A percentile compares a stretch with the other conserved stretches of the same genome.
Evolutionary conservation across 371 early-diverging fungal genomes (phyloP).

Genomic region (Lichtheimia hyalospora): DNA sequence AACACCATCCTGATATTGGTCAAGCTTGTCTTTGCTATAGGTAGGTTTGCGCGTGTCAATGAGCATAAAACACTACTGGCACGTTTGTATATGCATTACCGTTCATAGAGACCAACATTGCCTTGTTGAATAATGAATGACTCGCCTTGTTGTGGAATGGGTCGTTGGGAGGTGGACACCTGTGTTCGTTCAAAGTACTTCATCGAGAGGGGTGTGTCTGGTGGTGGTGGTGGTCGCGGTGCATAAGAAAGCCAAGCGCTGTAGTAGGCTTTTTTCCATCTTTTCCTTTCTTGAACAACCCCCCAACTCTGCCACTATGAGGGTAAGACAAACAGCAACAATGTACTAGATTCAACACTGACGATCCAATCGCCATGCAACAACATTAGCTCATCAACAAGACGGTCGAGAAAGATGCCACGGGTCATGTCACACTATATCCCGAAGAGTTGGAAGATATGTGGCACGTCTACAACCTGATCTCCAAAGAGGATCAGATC

Average conservation of each 20-base stretch:
- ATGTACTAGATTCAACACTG: no score
- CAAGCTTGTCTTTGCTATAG: conserved; percentile 49
- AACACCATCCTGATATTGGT: conserved; percentile 72
- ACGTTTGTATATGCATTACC: conserved; percentile 32
- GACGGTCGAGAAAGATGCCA: conserved; percentile 60
- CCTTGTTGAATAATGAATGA: conserved; percentile 56
- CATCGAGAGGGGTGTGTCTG: conserved; percentile 25
- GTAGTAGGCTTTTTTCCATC: neutral
- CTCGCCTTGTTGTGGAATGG: conserved; percentile 56
- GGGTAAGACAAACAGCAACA: neutral
- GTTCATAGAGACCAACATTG: conserved; percentile 73
- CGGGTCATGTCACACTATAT: conserved; percentile 63
- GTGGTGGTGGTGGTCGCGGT: neutral
- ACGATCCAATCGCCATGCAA: no score
- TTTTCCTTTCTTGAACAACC: neutral
- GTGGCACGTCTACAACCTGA: conserved; percentile 97
- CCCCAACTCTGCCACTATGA: neutral
- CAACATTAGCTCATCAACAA: conserved; percentile 52
- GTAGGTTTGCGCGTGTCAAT: neutral
- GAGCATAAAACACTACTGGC: conserved; percentile 1
- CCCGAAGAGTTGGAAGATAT: conserved; percentile 96
- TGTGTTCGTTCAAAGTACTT: conserved; percentile 51
- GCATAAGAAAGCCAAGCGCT: no score
- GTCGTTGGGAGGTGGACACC: conserved; percentile 60
- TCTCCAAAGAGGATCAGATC: conserved; percentile 84